These are phyloP conservation scores for Penicillium capsulatum DNA, from an alignment of 2,329 filamentous ascomycete genomes.

Conservation along the genomic window DNA sequence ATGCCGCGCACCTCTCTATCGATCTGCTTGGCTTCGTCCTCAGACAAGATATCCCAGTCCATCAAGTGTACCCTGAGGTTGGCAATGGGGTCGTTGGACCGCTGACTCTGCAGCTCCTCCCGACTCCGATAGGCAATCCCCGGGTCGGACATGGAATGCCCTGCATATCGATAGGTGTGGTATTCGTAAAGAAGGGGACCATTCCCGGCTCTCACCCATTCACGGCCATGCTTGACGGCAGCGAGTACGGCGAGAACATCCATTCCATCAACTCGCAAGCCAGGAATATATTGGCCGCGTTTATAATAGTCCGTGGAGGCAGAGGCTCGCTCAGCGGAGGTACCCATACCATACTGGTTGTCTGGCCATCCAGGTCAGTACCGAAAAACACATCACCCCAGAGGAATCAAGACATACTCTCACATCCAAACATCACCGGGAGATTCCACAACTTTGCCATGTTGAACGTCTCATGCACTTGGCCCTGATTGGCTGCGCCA, in stretches of 20 bases:
- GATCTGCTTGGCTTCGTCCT: conserved; percentile 88
- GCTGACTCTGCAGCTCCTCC: conserved; percentile 86
- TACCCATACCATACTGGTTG: neutral
- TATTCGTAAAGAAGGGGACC: neutral
- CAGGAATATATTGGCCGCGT: neutral
- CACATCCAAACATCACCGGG: neutral
- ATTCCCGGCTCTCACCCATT: neutral
- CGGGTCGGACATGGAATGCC: neutral
- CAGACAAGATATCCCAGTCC: conserved; percentile 80
- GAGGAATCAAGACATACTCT: neutral
- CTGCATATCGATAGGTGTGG: neutral
- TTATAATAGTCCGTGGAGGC: neutral
- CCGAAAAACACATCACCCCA: neutral
- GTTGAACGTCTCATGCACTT: neutral
- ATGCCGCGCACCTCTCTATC: conserved; percentile 83
- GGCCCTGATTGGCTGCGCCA: neutral
- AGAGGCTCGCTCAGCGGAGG: neutral
- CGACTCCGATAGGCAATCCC: neutral
- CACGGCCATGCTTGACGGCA: neutral
- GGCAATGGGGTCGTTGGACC: conserved; percentile 89
- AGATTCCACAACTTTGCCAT: neutral
- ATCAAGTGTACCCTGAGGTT: conserved; percentile 92
- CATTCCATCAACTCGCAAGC: neutral
- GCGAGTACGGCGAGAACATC: neutral
- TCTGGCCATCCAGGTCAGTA: neutral